Evolutionary conservation across 345 rosid genomes (phyloP), one percentile per base, ranked within the genome.

Genomic region (Microthlaspi erraticum): DNA sequence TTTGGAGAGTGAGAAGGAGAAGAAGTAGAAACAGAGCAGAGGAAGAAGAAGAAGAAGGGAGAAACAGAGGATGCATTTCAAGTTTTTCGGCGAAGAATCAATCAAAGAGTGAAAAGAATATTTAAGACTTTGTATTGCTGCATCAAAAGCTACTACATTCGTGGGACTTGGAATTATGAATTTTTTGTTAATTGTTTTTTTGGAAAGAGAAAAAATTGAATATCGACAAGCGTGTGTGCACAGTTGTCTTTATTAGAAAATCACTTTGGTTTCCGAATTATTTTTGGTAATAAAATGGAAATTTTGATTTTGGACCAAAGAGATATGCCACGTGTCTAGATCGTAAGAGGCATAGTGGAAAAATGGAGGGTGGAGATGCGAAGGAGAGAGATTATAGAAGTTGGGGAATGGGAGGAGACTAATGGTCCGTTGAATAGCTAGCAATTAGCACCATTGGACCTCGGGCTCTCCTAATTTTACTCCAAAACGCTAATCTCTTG

Each of bases 401-500:
- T 83, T 82, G 81, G 83, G 76, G 82, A 78, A 83, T 18, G 6
- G 43, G 74, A 61, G n/a, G n/a, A 70, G 92, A 88, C 84, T 82
- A 80, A 71, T 84, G 89, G 97, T 88, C 93, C 68, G 77, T 50
- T 67, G 78, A 88, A 87, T 80, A 82, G 95, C 83, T 59, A 77
- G 85, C 95, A 85, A 2, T 70, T 76, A 6, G 78, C 81, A 80
- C 74, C 80, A 53, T 67, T 73, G 88, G 51, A 83, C 78, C 72
- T 34, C 34, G 80, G 69, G 88, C 73, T 85, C 81, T 73, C 66
- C 77, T 73, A 61, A 36, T 81, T 70, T 73, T 74, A 82, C 75
- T 80, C 71, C 60, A 58, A 72, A 72, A 75, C 66, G 73, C 60
- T 66, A 72, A 67, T 55, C 60, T 66, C 63, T 58, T 49, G 67